These are phyloP conservation scores for Didymella pinodella DNA, from an alignment of 2,329 filamentous ascomycete genomes.

Conservation along the genomic window DNA sequence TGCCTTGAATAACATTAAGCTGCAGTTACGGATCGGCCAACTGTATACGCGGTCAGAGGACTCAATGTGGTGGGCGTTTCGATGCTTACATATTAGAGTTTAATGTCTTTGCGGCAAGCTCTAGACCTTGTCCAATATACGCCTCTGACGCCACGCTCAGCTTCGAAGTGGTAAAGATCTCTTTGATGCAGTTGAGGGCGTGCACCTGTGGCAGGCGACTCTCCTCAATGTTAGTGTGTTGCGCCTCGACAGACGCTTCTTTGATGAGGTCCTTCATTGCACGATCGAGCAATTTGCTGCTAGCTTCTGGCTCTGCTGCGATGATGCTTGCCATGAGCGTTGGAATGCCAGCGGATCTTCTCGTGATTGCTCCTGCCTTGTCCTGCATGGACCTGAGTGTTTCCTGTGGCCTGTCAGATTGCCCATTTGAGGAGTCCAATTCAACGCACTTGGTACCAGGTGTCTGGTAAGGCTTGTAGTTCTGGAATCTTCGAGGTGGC, in stretches of 20 bases:
- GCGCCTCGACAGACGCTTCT: slow-evolving; percentile 65
- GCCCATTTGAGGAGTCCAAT: fast-evolving
- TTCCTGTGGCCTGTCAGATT: slow-evolving; percentile 54
- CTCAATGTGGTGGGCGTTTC: not conserved
- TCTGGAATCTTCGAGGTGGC: slow-evolving; percentile 59
- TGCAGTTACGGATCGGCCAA: slow-evolving; percentile 95
- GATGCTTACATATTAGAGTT: slow-evolving; percentile 74
- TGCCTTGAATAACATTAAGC: slow-evolving; percentile 85
- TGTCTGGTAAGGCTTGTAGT: slow-evolving; percentile 61
- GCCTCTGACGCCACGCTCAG: slow-evolving; percentile 76
- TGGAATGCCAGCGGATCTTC: slow-evolving; percentile 90
- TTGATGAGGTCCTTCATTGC: slow-evolving; percentile 69
- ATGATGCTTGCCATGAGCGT: slow-evolving; percentile 85
- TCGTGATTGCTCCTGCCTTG: slow-evolving; percentile 80
- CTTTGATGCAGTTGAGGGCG: slow-evolving; percentile 90
- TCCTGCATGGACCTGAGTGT: slow-evolving; percentile 74
- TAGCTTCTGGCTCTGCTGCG: slow-evolving; percentile 68
- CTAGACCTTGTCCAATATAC: slow-evolving; percentile 76
- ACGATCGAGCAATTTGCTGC: slow-evolving; percentile 65
- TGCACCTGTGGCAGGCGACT: slow-evolving; percentile 86
- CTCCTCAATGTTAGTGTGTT: slow-evolving; percentile 62
- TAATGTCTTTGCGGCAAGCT: slow-evolving; percentile 81
- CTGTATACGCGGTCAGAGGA: slow-evolving; percentile 51
- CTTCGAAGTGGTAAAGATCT: slow-evolving; percentile 85
- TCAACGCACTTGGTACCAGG: slow-evolving; percentile 69